Conservation (phyloP, 208 protist species). For the Leishmania gerbilli region DNA sequence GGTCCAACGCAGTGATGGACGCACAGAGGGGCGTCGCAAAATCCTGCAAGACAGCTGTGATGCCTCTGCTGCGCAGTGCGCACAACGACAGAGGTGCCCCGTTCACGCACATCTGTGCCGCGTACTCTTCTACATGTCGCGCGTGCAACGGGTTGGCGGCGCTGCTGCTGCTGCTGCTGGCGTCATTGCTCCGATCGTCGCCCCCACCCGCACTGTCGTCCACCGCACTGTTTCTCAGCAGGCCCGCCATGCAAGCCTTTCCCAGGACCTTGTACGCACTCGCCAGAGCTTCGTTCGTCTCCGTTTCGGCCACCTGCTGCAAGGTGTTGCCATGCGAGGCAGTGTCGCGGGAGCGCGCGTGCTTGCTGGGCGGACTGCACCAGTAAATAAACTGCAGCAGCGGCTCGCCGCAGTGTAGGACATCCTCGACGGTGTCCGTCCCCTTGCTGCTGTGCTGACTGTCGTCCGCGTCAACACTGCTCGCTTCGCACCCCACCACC, state of each 20-base stretch:
- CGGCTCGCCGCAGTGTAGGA: constrained; percentile 15
- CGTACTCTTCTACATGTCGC: constrained; percentile 39
- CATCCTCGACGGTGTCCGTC: constrained; percentile 20
- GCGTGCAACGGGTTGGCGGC: constrained; percentile 27
- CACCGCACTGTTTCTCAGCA: background rate
- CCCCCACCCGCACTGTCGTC: background rate
- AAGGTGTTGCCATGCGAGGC: constrained; percentile 30
- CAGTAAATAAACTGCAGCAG: constrained; percentile 32
- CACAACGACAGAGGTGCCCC: constrained; percentile 33
- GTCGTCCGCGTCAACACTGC: background rate
- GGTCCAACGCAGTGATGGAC: constrained; percentile 49
- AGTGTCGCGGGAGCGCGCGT: background rate
- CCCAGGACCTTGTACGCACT: constrained; percentile 17
- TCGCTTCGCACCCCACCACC: background rate
- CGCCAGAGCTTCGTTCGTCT: constrained; percentile 45
- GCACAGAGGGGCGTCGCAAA: constrained; percentile 30
- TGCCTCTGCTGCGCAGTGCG: constrained; percentile 36
- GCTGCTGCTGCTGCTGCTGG: background rate
- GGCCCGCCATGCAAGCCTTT: background rate
- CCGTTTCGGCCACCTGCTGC: constrained; percentile 40
- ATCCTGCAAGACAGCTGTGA: constrained; percentile 48
- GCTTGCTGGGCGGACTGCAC: constrained; percentile 16
- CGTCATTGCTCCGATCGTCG: background rate
- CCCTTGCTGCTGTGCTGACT: background rate
- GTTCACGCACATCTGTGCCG: constrained; percentile 10